These are phyloP conservation scores for Thelonectria blattea DNA, from an alignment of 2,329 filamentous ascomycete species.

Conservation along the genomic window DNA sequence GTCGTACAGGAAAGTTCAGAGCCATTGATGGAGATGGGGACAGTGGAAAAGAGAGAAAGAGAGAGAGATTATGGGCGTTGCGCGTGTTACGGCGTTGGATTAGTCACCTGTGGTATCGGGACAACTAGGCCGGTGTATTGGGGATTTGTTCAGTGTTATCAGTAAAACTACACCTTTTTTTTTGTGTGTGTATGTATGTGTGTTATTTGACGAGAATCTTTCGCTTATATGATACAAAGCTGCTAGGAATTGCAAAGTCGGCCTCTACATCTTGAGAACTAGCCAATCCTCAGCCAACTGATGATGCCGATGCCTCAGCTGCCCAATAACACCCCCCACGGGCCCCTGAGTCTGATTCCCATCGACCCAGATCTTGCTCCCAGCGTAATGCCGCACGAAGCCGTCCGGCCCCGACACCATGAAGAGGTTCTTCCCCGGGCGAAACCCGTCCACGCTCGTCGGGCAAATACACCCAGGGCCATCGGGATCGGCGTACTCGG, in stretches of 20 bases:
- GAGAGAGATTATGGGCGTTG: slow-evolving; percentile 17
- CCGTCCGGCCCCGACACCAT: slow-evolving; percentile 90
- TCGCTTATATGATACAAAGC: slow-evolving; percentile 17
- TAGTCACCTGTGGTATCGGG: slow-evolving; percentile 7
- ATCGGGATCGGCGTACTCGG: slow-evolving; percentile 41
- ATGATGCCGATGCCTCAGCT: slow-evolving; percentile 57
- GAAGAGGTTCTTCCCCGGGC: slow-evolving; percentile 67
- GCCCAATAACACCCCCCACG: slow-evolving; percentile 70
- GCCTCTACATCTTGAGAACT: slow-evolving; percentile 56
- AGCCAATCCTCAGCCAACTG: slow-evolving; percentile 53
- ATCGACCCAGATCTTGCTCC: slow-evolving; percentile 75
- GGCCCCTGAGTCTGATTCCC: slow-evolving; percentile 78
- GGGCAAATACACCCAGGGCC: slow-evolving; percentile 37
- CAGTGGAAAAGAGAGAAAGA: slow-evolving; percentile 24
- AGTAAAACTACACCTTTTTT: slow-evolving; percentile 26
- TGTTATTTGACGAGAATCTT: slow-evolving; percentile 23
- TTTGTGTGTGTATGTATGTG: too few species aligned
- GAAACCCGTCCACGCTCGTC: slow-evolving; percentile 18
- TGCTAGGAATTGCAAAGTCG: not conserved
- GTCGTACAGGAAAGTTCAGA: slow-evolving; percentile 92
- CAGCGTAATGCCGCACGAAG: slow-evolving; percentile 82
- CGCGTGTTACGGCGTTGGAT: slow-evolving; percentile 28
- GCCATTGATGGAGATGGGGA: slow-evolving; percentile 54
- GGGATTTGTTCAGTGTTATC: slow-evolving; percentile 11
- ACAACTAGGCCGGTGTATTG: slow-evolving; percentile 10